Percentiles rank a stretch among this genome's conserved stretches.
phyloP scores from a whole-genome alignment of 495 filamentous ascomycete genomes.

The Aspergillus funiculosus region DNA sequence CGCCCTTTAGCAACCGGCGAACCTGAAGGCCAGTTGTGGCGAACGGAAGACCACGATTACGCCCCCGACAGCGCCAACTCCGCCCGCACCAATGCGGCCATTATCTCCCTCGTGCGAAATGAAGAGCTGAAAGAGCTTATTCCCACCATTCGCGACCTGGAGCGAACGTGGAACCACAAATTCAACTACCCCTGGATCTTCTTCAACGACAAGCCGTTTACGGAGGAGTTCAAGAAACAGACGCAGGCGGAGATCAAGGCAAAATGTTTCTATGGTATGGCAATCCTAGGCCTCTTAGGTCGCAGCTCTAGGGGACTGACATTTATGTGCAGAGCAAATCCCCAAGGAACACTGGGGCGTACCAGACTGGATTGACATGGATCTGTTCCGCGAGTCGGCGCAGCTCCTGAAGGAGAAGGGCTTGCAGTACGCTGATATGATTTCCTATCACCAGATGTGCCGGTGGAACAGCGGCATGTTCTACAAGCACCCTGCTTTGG shows the following conservation, averaged over 20 bases:
- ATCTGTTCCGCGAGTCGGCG: conserved; percentile 78
- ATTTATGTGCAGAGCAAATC: conserved; percentile 57
- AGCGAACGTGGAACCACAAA: conserved; percentile 94
- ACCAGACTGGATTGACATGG: conserved; percentile 85
- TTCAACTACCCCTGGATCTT: conserved; percentile 99
- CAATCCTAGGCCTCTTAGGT: background rate
- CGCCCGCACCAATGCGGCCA: conserved; percentile 82
- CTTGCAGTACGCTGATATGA: conserved; percentile 80
- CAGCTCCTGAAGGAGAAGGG: conserved; percentile 74
- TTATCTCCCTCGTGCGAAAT: conserved; percentile 88
- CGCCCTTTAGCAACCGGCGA: conserved; percentile 63
- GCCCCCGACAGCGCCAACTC: conserved; percentile 65
- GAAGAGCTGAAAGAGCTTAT: conserved; percentile 79
- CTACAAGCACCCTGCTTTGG: conserved; percentile 89
- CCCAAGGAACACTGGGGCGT: conserved; percentile 92
- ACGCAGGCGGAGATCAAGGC: conserved; percentile 79
- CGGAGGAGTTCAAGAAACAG: conserved; percentile 80
- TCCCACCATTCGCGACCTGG: conserved; percentile 80
- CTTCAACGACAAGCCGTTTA: conserved; percentile 92
- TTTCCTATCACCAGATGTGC: conserved; percentile 99
- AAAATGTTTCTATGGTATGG: conserved; percentile 70
- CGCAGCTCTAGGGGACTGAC: conserved; percentile 15
- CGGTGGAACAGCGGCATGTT: conserved; percentile 98
- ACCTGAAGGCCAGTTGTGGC: conserved; percentile 65
- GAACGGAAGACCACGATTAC: conserved; percentile 65